A percentile compares a stretch with the other conserved stretches of the same genome.
Conservation (phyloP, 2,329 filamentous ascomycete genomes). For the Penicillium expansum region DNA sequence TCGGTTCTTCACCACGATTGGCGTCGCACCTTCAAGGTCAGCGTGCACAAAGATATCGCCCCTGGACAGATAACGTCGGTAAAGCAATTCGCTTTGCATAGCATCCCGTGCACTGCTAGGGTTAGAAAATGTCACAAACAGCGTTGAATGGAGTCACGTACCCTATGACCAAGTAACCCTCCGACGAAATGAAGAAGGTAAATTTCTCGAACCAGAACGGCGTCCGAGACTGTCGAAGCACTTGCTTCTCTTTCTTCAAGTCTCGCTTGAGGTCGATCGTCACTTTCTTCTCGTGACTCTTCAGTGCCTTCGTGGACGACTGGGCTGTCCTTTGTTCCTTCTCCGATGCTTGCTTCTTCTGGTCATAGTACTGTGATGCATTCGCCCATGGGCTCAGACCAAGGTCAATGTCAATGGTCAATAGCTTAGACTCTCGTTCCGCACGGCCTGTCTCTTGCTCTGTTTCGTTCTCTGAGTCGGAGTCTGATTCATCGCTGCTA, state of each 20-base stretch:
- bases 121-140: constrained; percentile 9
- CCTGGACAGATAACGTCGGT: constrained; percentile 77
- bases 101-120: constrained; percentile 67
- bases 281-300: constrained; percentile 88
- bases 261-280: constrained; percentile 79
- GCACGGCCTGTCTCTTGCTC: constrained; percentile 24
- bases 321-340: constrained; percentile 85
- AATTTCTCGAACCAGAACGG: constrained; percentile 98
- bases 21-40: constrained; percentile 77
- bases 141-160: constrained; percentile 22
- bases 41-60: constrained; percentile 92
- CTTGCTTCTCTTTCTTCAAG: constrained; percentile 85
- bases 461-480: constrained; percentile 43
- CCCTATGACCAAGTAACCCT: constrained; percentile 88
- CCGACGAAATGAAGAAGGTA: constrained; percentile 88
- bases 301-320: constrained; percentile 78
- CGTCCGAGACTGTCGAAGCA: constrained; percentile 77
- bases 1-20: constrained; percentile 89
- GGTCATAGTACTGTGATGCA: constrained; percentile 85
- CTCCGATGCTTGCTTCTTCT: constrained; percentile 76
- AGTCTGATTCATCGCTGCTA: constrained; percentile 59
- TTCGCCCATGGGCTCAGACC: constrained; percentile 81
- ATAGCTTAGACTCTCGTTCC: constrained; percentile 37
- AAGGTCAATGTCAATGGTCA: constrained; percentile 83
- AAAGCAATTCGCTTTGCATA: constrained; percentile 89